Conservation (phyloP, 495 filamentous ascomycete species). For the Aspergillus funiculosus region DNA sequence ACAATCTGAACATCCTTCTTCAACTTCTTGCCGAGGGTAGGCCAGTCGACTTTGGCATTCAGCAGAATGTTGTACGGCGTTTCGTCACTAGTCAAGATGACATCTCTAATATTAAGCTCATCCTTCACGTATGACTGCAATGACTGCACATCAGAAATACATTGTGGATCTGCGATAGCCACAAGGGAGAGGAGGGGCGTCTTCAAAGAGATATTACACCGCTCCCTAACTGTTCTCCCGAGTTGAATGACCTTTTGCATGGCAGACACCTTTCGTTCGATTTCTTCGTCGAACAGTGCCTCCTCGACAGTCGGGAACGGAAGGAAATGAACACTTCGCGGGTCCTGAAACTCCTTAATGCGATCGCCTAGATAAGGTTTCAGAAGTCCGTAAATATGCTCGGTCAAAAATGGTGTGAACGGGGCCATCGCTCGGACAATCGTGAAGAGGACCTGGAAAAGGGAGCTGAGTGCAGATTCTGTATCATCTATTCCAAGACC, state of each 20-base stretch:
- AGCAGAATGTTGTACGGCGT: slow-evolving; percentile 87
- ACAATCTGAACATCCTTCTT: slow-evolving; percentile 89
- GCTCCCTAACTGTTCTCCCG: slow-evolving; percentile 76
- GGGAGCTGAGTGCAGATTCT: slow-evolving; percentile 82
- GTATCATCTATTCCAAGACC: slow-evolving; percentile 88
- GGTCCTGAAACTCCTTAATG: slow-evolving; percentile 61
- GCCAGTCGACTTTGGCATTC: slow-evolving; percentile 83
- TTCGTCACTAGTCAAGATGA: slow-evolving; percentile 84
- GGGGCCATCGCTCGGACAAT: slow-evolving; percentile 81
- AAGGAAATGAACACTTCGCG: slow-evolving; percentile 87
- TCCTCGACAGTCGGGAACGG: slow-evolving; percentile 80
- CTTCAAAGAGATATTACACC: slow-evolving; percentile 80
- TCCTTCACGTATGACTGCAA: slow-evolving; percentile 80
- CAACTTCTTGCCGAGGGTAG: slow-evolving; percentile 90
- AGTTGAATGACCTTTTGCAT: slow-evolving; percentile 98
- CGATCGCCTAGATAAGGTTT: no score
- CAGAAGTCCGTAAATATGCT: slow-evolving; percentile 87
- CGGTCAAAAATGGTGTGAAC: slow-evolving; percentile 92
- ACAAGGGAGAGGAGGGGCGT: slow-evolving; percentile 84
- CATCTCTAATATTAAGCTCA: slow-evolving; percentile 82
- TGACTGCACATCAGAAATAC: slow-evolving; percentile 79
- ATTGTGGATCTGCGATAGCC: slow-evolving; percentile 76
- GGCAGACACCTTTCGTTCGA: slow-evolving; percentile 78
- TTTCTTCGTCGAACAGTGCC: slow-evolving; percentile 78
- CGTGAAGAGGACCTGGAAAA: slow-evolving; percentile 95